Evolutionary conservation across 441 rosid genomes (phyloP).

Genomic region (Hypseocharis bilobata): DNA sequence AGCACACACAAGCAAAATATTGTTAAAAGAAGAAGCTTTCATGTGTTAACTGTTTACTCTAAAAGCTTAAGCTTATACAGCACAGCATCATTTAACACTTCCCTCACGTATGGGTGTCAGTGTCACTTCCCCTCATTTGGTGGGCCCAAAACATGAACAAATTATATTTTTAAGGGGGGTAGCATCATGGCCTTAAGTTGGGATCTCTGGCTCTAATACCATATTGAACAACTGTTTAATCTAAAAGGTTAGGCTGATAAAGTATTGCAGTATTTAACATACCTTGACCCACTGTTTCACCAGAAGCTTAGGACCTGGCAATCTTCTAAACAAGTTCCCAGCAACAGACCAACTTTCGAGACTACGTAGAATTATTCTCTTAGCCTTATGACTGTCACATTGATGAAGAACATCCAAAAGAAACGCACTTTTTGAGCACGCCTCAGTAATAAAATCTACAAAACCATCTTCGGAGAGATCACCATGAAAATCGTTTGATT

Average conservation of each 20-base stretch:
- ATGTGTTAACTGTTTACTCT: conserved; percentile 19
- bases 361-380: conserved; percentile 33
- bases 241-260: neutral
- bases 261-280: neutral
- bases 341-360: conserved; percentile 67
- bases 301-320: conserved; percentile 60
- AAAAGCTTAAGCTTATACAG: neutral
- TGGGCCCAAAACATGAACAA: neutral
- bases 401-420: conserved; percentile 70
- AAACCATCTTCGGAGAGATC: conserved; percentile 50
- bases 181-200: too few relatives aligned
- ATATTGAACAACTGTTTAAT: neutral
- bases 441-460: conserved; percentile 45
- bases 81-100: neutral
- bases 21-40: conserved; percentile 12
- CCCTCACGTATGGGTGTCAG: neutral
- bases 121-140: neutral
- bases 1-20: conserved; percentile 20
- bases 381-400: conserved; percentile 36
- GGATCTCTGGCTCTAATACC: too few relatives aligned
- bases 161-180: too few relatives aligned
- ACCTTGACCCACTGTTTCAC: conserved; percentile 97
- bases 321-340: conserved; percentile 34
- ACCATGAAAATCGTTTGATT: conserved; percentile 27
- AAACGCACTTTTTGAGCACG: conserved; percentile 56